These are phyloP conservation scores for Scedosporium boydii DNA, from an alignment of 2,329 filamentous ascomycete species.

Conservation along the genomic window DNA sequence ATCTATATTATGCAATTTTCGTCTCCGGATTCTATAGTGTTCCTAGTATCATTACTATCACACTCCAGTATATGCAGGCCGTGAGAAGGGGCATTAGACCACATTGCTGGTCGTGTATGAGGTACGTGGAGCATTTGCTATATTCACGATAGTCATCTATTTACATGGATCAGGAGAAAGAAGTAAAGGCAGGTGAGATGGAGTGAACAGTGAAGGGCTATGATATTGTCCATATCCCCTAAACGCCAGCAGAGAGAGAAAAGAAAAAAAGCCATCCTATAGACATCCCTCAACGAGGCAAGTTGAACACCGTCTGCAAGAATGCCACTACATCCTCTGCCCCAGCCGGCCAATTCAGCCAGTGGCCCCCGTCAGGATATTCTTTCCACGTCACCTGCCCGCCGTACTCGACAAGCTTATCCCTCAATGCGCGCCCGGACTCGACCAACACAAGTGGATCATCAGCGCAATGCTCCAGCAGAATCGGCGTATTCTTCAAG, in stretches of 20 bases:
- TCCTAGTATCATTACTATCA: too few relatives aligned
- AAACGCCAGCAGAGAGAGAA: background rate
- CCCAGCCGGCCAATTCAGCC: conserved; percentile 32
- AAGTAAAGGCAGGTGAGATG: background rate
- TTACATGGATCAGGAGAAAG: background rate
- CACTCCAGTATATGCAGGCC: too few relatives aligned
- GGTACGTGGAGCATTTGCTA: background rate
- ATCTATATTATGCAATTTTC: too few relatives aligned
- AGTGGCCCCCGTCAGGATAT: conserved; percentile 32
- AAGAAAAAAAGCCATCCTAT: background rate
- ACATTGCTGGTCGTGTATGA: background rate
- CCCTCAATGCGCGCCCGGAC: conserved; percentile 24
- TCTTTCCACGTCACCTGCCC: conserved; percentile 28
- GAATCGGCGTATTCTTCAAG: conserved; percentile 30
- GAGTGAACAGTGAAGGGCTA: background rate
- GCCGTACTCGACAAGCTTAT: conserved; percentile 25
- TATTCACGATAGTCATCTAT: background rate
- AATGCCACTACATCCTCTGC: conserved; percentile 31
- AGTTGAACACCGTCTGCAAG: conserved; percentile 11
- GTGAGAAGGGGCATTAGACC: background rate
- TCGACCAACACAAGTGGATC: conserved; percentile 30
- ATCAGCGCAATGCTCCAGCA: conserved; percentile 35
- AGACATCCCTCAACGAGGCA: background rate
- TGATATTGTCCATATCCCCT: background rate
- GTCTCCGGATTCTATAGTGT: too few relatives aligned